Percentiles rank a stretch among this genome's conserved stretches.
Conservation (phyloP, 768 basidiomycete species). For the Kondoa subrosea region DNA sequence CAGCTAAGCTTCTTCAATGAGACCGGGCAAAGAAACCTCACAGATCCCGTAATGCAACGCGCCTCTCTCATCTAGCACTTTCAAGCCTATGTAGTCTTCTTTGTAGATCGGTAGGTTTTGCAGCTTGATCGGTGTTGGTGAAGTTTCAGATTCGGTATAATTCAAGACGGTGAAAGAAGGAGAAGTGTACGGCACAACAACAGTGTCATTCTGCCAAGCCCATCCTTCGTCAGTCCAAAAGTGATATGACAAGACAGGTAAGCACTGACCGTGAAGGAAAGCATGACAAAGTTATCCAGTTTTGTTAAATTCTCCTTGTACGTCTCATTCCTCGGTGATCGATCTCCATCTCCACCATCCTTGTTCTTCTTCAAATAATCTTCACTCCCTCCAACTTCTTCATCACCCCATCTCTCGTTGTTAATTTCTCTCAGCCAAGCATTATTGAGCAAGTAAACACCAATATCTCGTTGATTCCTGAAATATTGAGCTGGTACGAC, state of each 20-base stretch:
- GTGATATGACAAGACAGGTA: constrained; percentile 8
- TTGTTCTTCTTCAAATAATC: neutral
- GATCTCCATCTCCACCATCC: neutral
- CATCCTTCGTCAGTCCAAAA: neutral
- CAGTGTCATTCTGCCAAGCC: constrained; percentile 19
- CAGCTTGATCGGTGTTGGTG: constrained; percentile 9
- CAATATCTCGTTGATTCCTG: constrained; percentile 32
- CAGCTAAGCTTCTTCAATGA: neutral
- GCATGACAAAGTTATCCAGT: constrained; percentile 25
- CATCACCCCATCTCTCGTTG: constrained; percentile 29
- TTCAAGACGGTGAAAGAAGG: constrained; percentile 26
- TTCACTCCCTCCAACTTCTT: constrained; percentile 14
- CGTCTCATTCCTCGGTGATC: constrained; percentile 17
- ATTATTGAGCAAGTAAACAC: constrained; percentile 30
- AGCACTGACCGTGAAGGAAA: constrained; percentile 22
- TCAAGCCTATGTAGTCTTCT: constrained; percentile 28
- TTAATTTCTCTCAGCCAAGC: constrained; percentile 32
- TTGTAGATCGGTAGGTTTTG: constrained; percentile 24
- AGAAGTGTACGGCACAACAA: constrained; percentile 23
- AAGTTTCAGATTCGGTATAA: neutral
- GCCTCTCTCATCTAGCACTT: constrained; percentile 20
- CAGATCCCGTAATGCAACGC: constrained; percentile 20
- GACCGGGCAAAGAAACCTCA: constrained; percentile 14
- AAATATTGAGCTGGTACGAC: constrained; percentile 34
- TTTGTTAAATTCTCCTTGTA: constrained; percentile 23